A percentile compares a stretch with the other conserved stretches of the same genome.
Conservation (phyloP, 2,329 filamentous ascomycete species). For the Ophiostoma triangulosporum region DNA sequence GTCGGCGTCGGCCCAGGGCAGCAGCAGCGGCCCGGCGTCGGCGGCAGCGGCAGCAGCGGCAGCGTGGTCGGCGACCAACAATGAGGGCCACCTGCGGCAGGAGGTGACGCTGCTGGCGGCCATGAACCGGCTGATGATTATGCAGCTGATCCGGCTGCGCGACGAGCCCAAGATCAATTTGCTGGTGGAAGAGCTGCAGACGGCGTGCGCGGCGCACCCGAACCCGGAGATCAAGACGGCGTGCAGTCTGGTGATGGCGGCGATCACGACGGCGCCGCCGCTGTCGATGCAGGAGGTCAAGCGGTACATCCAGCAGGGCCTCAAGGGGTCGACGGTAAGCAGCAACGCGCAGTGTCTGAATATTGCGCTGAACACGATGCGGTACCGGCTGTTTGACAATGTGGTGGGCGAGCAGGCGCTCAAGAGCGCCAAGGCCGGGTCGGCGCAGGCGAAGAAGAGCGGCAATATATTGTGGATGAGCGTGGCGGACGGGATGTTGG, state of each 20-base stretch:
- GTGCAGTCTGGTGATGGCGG: constrained; percentile 62
- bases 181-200: constrained; percentile 52
- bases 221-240: constrained; percentile 67
- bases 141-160: constrained; percentile 46
- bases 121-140: constrained; percentile 59
- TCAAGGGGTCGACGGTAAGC: constrained; percentile 54
- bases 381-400: constrained; percentile 65
- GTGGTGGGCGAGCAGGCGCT: constrained; percentile 69
- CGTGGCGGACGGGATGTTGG: constrained; percentile 66
- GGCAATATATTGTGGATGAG: constrained; percentile 66
- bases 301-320: constrained; percentile 58
- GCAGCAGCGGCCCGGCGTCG: not conserved
- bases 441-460: constrained; percentile 53
- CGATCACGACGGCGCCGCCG: constrained; percentile 46
- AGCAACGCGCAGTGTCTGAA: constrained; percentile 69
- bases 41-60: constrained; percentile 16
- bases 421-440: constrained; percentile 59
- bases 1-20: not conserved
- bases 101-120: constrained; percentile 54
- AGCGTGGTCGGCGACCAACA: constrained; percentile 19
- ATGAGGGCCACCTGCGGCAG: constrained; percentile 29
- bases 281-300: constrained; percentile 65
- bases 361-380: constrained; percentile 76
- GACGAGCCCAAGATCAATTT: constrained; percentile 44
- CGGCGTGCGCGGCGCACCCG: constrained; percentile 53